Evolutionary conservation across 257 asterid species (phyloP).

Genomic region (Scutellaria barbata): DNA sequence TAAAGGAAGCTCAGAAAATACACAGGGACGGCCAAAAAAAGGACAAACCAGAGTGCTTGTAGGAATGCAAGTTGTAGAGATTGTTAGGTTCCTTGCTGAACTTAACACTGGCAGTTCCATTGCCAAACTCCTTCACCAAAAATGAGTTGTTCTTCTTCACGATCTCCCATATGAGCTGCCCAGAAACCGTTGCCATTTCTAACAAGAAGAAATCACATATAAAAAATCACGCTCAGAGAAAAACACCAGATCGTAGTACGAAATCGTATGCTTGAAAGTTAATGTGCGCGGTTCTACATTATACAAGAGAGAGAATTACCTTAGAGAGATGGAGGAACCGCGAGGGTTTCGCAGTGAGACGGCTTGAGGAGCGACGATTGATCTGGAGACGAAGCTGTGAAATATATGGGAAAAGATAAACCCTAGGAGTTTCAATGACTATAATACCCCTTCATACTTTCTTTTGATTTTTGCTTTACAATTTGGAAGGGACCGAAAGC

Average conservation of each 20-base stretch:
- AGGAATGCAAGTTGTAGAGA: conserved; percentile 81
- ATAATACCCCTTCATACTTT: conserved; percentile 22
- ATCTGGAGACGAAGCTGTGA: not conserved
- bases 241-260: not conserved
- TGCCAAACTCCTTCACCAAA: conserved; percentile 79
- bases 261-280: not conserved
- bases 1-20: not conserved
- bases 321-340: conserved; percentile 24
- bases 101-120: conserved; percentile 71
- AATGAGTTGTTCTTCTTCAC: conserved; percentile 87
- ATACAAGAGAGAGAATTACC: conserved; percentile 33
- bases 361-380: conserved; percentile 29
- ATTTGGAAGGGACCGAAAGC: too few relatives aligned
- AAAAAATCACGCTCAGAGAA: not conserved
- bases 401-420: conserved; percentile 33
- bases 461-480: too few relatives aligned
- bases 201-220: conserved; percentile 10
- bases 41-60: conserved; percentile 84
- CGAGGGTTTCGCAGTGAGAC: conserved; percentile 52
- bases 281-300: not conserved
- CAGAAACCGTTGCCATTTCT: conserved; percentile 84
- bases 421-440: conserved; percentile 42
- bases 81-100: conserved; percentile 95
- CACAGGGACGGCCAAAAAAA: not conserved
- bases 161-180: conserved; percentile 95